These are phyloP conservation scores for Onygena corvina DNA, from an alignment of 2,329 filamentous ascomycete genomes.

Conservation along the genomic window DNA sequence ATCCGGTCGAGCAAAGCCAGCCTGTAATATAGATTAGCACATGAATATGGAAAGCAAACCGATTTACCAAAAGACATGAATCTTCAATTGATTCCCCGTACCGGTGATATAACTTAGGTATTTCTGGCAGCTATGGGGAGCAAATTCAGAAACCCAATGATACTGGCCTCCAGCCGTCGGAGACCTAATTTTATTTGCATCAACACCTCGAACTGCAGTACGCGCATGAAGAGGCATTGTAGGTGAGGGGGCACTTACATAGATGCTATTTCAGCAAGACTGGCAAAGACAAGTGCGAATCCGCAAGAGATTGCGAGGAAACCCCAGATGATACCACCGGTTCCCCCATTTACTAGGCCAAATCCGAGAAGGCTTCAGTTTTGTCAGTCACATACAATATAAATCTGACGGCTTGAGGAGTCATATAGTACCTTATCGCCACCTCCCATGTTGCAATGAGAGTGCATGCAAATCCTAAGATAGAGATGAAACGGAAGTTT, in stretches of 20 bases:
- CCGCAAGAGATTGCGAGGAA: slow-evolving; percentile 25
- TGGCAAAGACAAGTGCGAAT: slow-evolving; percentile 28
- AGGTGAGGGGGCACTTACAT: slow-evolving; percentile 24
- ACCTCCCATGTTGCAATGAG: slow-evolving; percentile 36
- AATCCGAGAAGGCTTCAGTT: slow-evolving; percentile 21
- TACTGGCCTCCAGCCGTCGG: slow-evolving; percentile 32
- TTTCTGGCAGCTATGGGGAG: slow-evolving; percentile 31
- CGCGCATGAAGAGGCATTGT: background rate
- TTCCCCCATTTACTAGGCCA: slow-evolving; percentile 28
- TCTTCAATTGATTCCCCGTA: slow-evolving; percentile 10
- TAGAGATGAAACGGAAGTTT: slow-evolving; percentile 36
- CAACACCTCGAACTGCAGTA: too few species aligned
- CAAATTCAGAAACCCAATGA: slow-evolving; percentile 36
- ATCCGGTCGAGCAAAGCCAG: slow-evolving; percentile 35
- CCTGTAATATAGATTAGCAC: slow-evolving; percentile 17
- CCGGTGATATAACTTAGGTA: slow-evolving; percentile 37
- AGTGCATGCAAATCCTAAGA: slow-evolving; percentile 36
- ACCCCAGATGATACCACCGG: slow-evolving; percentile 29
- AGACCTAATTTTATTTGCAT: slow-evolving; percentile 22
- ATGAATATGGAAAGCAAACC: background rate
- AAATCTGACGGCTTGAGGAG: background rate
- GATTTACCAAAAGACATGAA: background rate
- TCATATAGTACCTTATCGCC: slow-evolving; percentile 25
- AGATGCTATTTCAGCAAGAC: slow-evolving; percentile 35
- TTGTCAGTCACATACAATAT: background rate